Evolutionary conservation across 495 filamentous ascomycete genomes (phyloP).

Genomic region (Podospora pseudoanserina): DNA sequence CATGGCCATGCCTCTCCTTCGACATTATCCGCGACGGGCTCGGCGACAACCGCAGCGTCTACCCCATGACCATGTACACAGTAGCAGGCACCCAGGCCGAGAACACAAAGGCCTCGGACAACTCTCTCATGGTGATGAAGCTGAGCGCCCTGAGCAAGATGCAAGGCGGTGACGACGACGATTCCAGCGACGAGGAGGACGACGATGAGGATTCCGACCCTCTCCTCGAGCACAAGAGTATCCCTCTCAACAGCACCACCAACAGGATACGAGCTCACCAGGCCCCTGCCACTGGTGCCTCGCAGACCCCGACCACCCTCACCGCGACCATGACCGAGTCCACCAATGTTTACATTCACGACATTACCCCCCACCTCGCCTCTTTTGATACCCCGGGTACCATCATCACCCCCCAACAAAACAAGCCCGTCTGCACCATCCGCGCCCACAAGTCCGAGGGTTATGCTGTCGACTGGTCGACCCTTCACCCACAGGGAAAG

Average conservation of each 20-base stretch:
- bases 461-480: conserved; percentile 94
- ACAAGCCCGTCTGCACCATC: conserved; percentile 80
- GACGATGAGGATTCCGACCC: conserved; percentile 81
- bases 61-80: conserved; percentile 89
- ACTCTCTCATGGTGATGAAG: conserved; percentile 92
- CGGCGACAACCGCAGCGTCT: conserved; percentile 83
- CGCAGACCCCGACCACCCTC: conserved; percentile 68
- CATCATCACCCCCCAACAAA: conserved; percentile 70
- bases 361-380: conserved; percentile 78
- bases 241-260: conserved; percentile 78
- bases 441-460: conserved; percentile 90
- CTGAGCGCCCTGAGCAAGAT: conserved; percentile 85
- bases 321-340: conserved; percentile 91
- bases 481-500: conserved; percentile 66
- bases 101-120: conserved; percentile 67
- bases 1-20: conserved; percentile 96
- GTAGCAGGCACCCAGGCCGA: conserved; percentile 93
- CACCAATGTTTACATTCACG: conserved; percentile 83
- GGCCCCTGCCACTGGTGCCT: conserved; percentile 62
- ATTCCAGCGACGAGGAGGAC: conserved; percentile 69
- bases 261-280: conserved; percentile 89
- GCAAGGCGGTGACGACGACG: conserved; percentile 60
- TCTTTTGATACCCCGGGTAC: conserved; percentile 88
- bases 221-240: conserved; percentile 87
- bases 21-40: conserved; percentile 86